Evolutionary conservation across 2,329 filamentous ascomycete genomes (phyloP), one percentile per base, ranked within the genome.

Genomic region (Colletotrichum sp.): DNA sequence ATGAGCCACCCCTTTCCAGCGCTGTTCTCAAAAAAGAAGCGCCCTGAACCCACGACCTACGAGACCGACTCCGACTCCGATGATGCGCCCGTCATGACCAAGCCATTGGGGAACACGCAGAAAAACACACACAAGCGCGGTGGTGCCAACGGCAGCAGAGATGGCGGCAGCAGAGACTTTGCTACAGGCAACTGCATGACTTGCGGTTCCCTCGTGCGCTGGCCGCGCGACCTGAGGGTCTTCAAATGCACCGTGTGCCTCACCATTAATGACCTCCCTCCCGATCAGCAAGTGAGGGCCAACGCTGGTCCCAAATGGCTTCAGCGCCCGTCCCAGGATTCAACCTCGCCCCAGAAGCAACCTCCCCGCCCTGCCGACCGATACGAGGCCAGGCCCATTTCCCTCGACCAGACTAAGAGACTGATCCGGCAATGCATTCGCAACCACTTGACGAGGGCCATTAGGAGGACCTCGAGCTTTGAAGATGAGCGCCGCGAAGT

Each of bases 201-300:
- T 39, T 98, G 96, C 84, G 94, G 93, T 80, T 94, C 94, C 71
- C 91, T 93, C 72, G 93, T 98, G 78, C 90, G 94, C 72, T 98
- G 95, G 93, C 95, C 95, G 3, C 91, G 90, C 77, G 91, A 93
- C 69, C 85, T 96, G 77, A 90, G 90, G 44, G 91, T 93, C 49
- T 98, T 97, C 84, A 91, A 95, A 79, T 98, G 96, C 84, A 94
- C 94, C 57, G 93, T 95, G 71, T 98, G 96, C 83, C 87, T 95
- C 80, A 97, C 94, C 21, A 92, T 98, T 82, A 98, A 98, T 82
- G 95, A 98, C 82, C 84, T 98, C 63, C 69, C 59, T 36, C 66
- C 68, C 8, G 72, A 76, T 28, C 66, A 71, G 9, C 68, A 62
- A 57, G 57, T 68, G 55, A 72, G 69, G 52, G 24, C 69, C 36